phyloP scores from a whole-genome alignment of 441 rosid genomes.

The Pelargonium citronellum region DNA sequence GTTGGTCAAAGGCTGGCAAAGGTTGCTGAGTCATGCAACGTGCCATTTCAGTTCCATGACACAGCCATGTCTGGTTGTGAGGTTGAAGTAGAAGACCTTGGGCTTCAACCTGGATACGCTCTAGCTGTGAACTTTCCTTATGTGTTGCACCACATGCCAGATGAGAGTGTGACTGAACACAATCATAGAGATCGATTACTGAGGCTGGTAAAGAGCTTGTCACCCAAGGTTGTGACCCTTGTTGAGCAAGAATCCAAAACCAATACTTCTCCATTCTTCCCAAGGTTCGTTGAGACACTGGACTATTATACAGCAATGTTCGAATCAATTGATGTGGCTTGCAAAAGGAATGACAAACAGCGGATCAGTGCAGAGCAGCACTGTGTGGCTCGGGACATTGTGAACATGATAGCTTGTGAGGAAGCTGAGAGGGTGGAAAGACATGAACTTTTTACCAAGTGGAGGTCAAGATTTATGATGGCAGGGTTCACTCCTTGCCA shows the following conservation, averaged over 20 bases:
- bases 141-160: slow-evolving; percentile 63
- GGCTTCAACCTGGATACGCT: slow-evolving; percentile 44
- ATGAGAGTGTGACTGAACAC: slow-evolving; percentile 55
- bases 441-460: slow-evolving; percentile 57
- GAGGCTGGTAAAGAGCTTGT: slow-evolving; percentile 51
- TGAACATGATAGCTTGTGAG: slow-evolving; percentile 71
- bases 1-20: slow-evolving; percentile 38
- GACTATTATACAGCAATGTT: slow-evolving; percentile 58
- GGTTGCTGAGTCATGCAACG: slow-evolving; percentile 33
- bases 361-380: slow-evolving; percentile 68
- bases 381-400: slow-evolving; percentile 71
- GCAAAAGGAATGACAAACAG: slow-evolving; percentile 41
- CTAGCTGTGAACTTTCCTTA: slow-evolving; percentile 60
- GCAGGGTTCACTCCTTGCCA: slow-evolving; percentile 47
- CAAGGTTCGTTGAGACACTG: slow-evolving; percentile 45
- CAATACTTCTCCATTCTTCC: slow-evolving; percentile 52
- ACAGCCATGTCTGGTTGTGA: slow-evolving; percentile 49
- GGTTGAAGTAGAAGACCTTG: slow-evolving; percentile 39
- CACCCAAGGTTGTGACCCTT: slow-evolving; percentile 56
- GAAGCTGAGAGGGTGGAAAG: slow-evolving; percentile 58
- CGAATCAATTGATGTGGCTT: slow-evolving; percentile 51
- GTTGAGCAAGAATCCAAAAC: slow-evolving; percentile 66
- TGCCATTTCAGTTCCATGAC: slow-evolving; percentile 50
- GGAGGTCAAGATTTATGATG: slow-evolving; percentile 48
- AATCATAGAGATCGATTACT: slow-evolving; percentile 55